Base-by-base conservation (phyloP, 768 basidiomycete species). In the Kwoniella dendrophila region DNA sequence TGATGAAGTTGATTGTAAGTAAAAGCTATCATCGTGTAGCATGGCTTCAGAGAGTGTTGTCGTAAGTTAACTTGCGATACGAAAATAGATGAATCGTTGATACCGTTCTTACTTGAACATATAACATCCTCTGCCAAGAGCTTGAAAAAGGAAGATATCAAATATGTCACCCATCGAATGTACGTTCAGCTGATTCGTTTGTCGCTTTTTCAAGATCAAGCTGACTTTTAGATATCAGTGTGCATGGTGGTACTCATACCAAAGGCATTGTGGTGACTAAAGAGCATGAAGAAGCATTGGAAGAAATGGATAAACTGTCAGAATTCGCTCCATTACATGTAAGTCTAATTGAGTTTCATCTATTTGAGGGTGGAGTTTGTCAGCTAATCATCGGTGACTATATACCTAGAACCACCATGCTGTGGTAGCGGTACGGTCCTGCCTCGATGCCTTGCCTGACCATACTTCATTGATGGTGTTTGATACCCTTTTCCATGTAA, bases 161-260 rank as follows among this genome's bases (percentile, higher is more conserved):
- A 69, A 45, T 73, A 78, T 49, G 72, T 81, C 50, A 69, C 79
- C 5, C 71, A 80, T 53, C 71, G 81, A 58, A 67, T 81, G 71
- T 75, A 56, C 59, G 73, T 64, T 50, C 47, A 34, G 49, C 5
- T 34, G 44, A 22, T 49, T 5, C 30, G 40, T 8, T 24, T 32
- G 45, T 86, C 43, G 81, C 85, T 57, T 67, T 70, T 3, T 69
- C 72, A 20, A 67, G 81, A 4, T 84, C 30, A n/a, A 58, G 45
- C 56, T 58, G 34, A 58, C 26, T 4, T 2, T 22, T 0, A n/a
- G 3, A 4, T 6, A 34, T 33, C 36, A 87, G 93, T 43, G 93
- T 96, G 1, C 93, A 95, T 68, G 93, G 93, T 2, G 92, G 92
- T 2, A 84, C 86, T 45, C 89, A 88, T 68, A 80, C 81, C n/a